Evolutionary conservation across 2,329 filamentous ascomycete species (phyloP).

Genomic region (Claviceps sp.): DNA sequence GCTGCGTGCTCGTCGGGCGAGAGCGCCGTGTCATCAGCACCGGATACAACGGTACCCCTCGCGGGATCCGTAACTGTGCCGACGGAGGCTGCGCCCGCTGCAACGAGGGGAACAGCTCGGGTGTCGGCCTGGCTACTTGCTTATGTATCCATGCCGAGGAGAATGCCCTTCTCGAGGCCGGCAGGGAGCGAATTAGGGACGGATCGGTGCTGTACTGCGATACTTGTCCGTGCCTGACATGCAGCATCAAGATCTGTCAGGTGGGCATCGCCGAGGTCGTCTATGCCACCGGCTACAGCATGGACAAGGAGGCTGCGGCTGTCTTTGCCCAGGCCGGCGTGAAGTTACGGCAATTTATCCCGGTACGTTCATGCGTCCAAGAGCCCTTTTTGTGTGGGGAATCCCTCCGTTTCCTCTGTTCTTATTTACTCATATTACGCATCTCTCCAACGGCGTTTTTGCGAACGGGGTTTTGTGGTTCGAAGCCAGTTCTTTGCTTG

Average conservation of each 20-base stretch:
- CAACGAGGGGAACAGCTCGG: constrained; percentile 59
- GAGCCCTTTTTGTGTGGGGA: background rate
- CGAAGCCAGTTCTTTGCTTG: background rate
- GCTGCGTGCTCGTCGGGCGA: constrained; percentile 74
- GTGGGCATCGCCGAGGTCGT: constrained; percentile 94
- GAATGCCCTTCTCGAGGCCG: constrained; percentile 89
- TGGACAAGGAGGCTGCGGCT: constrained; percentile 72
- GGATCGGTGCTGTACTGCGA: constrained; percentile 83
- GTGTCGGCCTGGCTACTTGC: constrained; percentile 69
- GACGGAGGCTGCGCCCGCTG: constrained; percentile 85
- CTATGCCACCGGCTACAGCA: constrained; percentile 86
- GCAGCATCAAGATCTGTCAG: constrained; percentile 96
- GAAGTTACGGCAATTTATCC: constrained; percentile 72
- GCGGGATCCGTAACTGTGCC: constrained; percentile 77
- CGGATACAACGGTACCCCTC: constrained; percentile 95
- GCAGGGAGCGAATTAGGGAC: constrained; percentile 74
- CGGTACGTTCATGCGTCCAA: constrained; percentile 40
- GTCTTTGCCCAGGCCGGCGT: constrained; percentile 80
- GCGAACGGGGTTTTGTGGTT: background rate
- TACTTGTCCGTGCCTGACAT: constrained; percentile 93
- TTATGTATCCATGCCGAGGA: constrained; percentile 97
- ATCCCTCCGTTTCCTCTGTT: background rate
- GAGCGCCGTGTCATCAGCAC: constrained; percentile 83
- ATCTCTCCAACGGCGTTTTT: background rate
- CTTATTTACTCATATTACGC: background rate